Conservation (phyloP, 306 rosid genomes). For the Medicago arabica region DNA sequence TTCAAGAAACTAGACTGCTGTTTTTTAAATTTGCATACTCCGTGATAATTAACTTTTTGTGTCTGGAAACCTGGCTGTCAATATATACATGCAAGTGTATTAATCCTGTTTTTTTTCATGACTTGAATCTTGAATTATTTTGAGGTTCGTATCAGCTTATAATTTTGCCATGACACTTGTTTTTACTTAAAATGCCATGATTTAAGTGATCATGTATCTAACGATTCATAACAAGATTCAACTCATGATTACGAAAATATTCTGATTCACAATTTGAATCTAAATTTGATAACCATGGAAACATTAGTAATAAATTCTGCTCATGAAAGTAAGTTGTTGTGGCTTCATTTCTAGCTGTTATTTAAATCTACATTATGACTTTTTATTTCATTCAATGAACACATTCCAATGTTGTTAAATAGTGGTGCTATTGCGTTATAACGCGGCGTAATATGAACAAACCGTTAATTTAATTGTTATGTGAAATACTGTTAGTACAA, state of each 20-base stretch:
- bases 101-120: neutral
- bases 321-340: neutral
- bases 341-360: neutral
- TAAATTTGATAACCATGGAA: neutral
- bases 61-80: no score
- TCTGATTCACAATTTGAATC: neutral
- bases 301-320: neutral
- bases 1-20: neutral
- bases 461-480: neutral
- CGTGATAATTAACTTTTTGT: no score
- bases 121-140: neutral
- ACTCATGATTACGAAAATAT: neutral
- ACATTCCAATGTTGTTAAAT: neutral
- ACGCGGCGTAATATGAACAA: neutral
- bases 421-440: neutral
- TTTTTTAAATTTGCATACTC: no score
- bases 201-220: neutral
- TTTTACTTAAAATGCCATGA: neutral
- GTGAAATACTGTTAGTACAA: neutral
- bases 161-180: neutral
- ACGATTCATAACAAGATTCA: neutral
- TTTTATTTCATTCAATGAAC: constrained; percentile 3
- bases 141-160: neutral
- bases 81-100: no score
- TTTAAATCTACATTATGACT: constrained; percentile 4